A percentile compares a stretch with the other conserved stretches of the same genome.
Conservation (phyloP, 768 basidiomycete species). For the Naganishia vaughanmartiniae region DNA sequence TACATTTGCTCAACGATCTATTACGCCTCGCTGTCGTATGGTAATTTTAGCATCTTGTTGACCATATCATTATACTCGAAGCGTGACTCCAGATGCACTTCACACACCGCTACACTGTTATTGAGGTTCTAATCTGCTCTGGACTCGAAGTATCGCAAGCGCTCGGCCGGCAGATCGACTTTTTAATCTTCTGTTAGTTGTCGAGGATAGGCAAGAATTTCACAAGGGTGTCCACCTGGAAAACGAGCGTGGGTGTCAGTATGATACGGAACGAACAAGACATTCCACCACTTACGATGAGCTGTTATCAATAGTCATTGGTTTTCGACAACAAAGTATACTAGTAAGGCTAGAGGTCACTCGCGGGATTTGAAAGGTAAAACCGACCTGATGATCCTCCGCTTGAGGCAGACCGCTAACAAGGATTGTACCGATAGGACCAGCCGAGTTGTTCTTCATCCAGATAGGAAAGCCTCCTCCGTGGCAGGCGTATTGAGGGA, state of each 20-base stretch:
- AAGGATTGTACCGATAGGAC: constrained; percentile 42
- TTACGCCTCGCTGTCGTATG: no score
- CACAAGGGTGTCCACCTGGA: constrained; percentile 28
- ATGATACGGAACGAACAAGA: not conserved
- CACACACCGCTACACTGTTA: no score
- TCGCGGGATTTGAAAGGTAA: not conserved
- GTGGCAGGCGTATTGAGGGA: constrained; percentile 41
- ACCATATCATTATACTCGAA: no score
- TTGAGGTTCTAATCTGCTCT: no score
- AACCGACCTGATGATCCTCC: constrained; percentile 41
- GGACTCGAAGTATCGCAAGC: no score
- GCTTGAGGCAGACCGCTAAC: constrained; percentile 45
- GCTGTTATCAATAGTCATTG: not conserved
- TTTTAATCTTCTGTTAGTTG: not conserved
- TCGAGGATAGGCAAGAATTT: constrained; percentile 30
- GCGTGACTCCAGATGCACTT: no score
- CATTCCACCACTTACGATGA: constrained; percentile 22
- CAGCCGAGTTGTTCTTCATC: constrained; percentile 33
- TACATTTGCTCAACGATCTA: no score
- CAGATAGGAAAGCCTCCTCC: constrained; percentile 41
- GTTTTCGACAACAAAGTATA: not conserved
- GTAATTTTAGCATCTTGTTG: no score
- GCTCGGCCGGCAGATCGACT: no score
- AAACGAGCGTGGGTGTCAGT: not conserved
- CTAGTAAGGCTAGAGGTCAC: not conserved